Evolutionary conservation across 169 alveolate genomes (phyloP).

Genomic region (Plasmodium knowlesi): DNA sequence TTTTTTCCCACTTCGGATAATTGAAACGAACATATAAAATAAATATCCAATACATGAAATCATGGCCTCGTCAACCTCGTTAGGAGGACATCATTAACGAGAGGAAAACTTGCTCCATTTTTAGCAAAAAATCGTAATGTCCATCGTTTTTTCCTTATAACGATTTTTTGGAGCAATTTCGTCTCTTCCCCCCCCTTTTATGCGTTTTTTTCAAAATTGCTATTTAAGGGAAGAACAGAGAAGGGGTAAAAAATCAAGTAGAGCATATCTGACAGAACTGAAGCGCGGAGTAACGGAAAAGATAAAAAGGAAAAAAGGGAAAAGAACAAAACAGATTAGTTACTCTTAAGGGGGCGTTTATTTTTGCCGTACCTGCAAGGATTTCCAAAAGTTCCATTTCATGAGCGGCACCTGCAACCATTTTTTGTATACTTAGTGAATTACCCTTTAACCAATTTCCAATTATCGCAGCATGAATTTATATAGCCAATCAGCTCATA

Average conservation of each 20-base stretch:
- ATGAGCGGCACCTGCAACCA: neutral
- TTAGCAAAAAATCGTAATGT: neutral
- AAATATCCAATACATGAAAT: neutral
- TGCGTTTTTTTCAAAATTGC: neutral
- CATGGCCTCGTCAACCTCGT: neutral
- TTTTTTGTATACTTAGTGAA: neutral
- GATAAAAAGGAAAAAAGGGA: neutral
- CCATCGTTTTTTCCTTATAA: neutral
- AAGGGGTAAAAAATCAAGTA: neutral
- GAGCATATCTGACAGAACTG: neutral
- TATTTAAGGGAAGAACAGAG: neutral
- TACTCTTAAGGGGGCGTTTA: neutral
- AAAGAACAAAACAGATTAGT: neutral
- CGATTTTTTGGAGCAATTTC: neutral
- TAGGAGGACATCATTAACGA: neutral
- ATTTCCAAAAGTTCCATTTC: neutral
- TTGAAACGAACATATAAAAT: neutral
- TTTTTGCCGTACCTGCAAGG: neutral
- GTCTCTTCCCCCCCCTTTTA: neutral
- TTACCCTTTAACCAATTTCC: neutral
- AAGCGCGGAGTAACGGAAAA: neutral
- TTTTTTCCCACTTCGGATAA: neutral
- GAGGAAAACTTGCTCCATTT: neutral
- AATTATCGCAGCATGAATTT: neutral
- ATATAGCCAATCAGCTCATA: neutral